These are phyloP conservation scores for Suillus lakei DNA, from an alignment of 768 basidiomycete genomes.

Conservation along the genomic window DNA sequence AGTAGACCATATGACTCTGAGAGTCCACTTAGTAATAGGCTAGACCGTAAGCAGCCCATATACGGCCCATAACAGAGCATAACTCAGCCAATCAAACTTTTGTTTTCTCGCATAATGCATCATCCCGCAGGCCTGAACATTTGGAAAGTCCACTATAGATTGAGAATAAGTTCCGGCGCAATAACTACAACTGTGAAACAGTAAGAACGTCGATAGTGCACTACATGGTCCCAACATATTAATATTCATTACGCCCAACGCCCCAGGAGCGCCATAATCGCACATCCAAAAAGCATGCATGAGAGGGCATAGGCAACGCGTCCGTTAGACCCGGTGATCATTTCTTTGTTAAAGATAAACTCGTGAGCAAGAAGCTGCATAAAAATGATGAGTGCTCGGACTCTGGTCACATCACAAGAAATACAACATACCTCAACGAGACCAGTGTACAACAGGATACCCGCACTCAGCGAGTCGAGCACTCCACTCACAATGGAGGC, in stretches of 20 bases:
- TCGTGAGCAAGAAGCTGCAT: slow-evolving; percentile 89
- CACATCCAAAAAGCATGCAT: slow-evolving; percentile 85
- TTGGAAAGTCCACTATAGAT: neutral
- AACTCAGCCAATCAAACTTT: neutral
- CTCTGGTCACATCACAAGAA: neutral
- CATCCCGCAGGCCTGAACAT: no score
- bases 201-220: neutral
- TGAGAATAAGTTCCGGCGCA: neutral
- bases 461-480: slow-evolving; percentile 84
- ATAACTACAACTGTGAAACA: neutral
- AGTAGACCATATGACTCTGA: no score
- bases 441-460: slow-evolving; percentile 88
- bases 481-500: slow-evolving; percentile 85
- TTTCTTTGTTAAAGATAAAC: slow-evolving; percentile 88
- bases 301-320: slow-evolving; percentile 73
- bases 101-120: no score
- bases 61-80: neutral
- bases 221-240: neutral
- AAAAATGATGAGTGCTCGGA: slow-evolving; percentile 9
- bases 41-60: no score
- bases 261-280: slow-evolving; percentile 90
- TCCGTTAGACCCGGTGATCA: slow-evolving; percentile 69
- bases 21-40: neutral
- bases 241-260: slow-evolving; percentile 72
- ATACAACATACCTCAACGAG: slow-evolving; percentile 69